These are phyloP conservation scores for Rugosomyces carneus DNA, from an alignment of 1,284 basidiomycete genomes.

Conservation along the genomic window DNA sequence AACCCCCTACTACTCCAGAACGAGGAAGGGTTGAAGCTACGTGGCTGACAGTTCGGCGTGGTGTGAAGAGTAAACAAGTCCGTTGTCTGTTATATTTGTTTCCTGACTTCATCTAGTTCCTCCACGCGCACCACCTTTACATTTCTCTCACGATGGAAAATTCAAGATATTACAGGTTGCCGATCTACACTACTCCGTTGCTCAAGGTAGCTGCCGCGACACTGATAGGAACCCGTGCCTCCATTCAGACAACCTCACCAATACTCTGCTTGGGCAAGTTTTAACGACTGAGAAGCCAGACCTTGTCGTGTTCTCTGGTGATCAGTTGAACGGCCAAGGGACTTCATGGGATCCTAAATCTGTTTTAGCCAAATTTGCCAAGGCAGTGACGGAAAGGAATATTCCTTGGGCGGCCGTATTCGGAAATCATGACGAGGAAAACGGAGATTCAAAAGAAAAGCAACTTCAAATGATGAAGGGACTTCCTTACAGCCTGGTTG, in stretches of 20 bases:
- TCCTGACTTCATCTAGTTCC: constrained; percentile 36
- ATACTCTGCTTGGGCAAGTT: constrained; percentile 57
- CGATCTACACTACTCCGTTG: constrained; percentile 84
- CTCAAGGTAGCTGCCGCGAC: constrained; percentile 67
- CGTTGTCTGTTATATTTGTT: background rate
- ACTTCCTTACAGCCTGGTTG: constrained; percentile 81
- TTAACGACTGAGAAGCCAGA: constrained; percentile 87
- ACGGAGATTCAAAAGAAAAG: constrained; percentile 53
- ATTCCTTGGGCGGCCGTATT: constrained; percentile 91
- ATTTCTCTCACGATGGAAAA: constrained; percentile 75
- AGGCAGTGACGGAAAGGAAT: constrained; percentile 64
- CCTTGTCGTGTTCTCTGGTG: constrained; percentile 83
- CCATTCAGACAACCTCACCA: constrained; percentile 70
- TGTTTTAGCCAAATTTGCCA: constrained; percentile 84
- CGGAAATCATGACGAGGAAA: constrained; percentile 88
- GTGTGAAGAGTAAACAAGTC: constrained; percentile 52
- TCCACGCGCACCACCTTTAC: constrained; percentile 65
- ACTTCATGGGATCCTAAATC: constrained; percentile 85
- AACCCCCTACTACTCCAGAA: constrained; percentile 46
- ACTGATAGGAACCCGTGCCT: constrained; percentile 47
- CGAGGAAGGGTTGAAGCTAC: constrained; percentile 41
- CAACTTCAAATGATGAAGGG: constrained; percentile 71
- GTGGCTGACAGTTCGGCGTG: constrained; percentile 54
- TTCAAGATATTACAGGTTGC: constrained; percentile 90
- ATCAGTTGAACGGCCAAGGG: constrained; percentile 83